These are phyloP conservation scores for Ophiostoma triangulosporum DNA, from an alignment of 2,329 filamentous ascomycete genomes.

Conservation along the genomic window DNA sequence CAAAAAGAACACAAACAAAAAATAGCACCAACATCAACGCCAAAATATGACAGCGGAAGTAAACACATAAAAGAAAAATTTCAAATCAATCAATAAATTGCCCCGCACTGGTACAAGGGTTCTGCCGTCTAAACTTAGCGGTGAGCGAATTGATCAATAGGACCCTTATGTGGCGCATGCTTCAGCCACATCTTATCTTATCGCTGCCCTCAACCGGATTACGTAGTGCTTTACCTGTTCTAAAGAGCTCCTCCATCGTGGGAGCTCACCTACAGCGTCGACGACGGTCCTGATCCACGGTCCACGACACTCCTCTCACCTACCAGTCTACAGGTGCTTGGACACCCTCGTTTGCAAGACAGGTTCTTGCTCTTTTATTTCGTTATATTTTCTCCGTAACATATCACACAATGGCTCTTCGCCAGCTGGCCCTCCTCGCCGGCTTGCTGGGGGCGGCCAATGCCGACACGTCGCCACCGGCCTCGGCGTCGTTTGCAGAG, in stretches of 20 bases:
- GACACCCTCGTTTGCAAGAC: background rate
- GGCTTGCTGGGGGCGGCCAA: slow-evolving; percentile 7
- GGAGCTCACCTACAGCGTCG: background rate
- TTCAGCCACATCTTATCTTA: background rate
- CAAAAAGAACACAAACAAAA: background rate
- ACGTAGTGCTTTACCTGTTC: background rate
- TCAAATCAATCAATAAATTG: background rate
- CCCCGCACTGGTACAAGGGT: too few species aligned
- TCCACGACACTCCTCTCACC: background rate
- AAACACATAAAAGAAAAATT: background rate
- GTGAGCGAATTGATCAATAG: too few species aligned
- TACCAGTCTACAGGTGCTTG: background rate
- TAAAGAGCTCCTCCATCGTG: background rate
- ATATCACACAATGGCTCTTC: slow-evolving; percentile 10
- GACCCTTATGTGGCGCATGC: background rate
- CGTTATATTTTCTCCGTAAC: background rate
- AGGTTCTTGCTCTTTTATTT: background rate
- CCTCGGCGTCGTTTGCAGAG: slow-evolving; percentile 25
- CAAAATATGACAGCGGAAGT: background rate
- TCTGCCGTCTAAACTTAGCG: too few species aligned
- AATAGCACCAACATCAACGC: background rate
- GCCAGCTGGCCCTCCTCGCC: slow-evolving; percentile 12
- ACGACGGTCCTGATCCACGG: background rate
- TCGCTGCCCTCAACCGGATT: background rate
- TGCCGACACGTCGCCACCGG: slow-evolving; percentile 6